Evolutionary conservation across 257 asterid species (phyloP).

Genomic region (Nicotiana tabacum): DNA sequence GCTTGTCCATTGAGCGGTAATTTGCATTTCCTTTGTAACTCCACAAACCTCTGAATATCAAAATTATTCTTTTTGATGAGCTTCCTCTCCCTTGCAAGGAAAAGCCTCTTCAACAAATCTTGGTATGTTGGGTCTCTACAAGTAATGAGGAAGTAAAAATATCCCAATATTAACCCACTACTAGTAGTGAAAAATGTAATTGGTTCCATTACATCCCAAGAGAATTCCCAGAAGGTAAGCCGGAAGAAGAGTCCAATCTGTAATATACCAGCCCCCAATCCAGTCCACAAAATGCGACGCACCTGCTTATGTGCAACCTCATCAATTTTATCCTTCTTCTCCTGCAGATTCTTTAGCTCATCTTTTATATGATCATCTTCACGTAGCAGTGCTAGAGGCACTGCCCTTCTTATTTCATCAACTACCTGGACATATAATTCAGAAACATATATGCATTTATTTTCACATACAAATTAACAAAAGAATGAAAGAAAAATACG

Average conservation of each 20-base stretch:
- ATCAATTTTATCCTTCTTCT: conserved; percentile 62
- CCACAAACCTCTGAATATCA: conserved; percentile 58
- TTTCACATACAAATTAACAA: no score
- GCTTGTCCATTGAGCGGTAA: conserved; percentile 38
- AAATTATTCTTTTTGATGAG: conserved; percentile 58
- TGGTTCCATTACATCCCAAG: conserved; percentile 98
- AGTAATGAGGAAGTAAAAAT: conserved; percentile 74
- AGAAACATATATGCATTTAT: no score
- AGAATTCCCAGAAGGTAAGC: conserved; percentile 88
- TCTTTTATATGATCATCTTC: conserved; percentile 55
- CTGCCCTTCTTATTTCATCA: conserved; percentile 70
- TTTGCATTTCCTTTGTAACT: conserved; percentile 61
- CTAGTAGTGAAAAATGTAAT: conserved; percentile 74
- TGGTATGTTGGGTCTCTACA: conserved; percentile 82
- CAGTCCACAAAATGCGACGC: conserved; percentile 69
- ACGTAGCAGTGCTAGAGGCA: conserved; percentile 61
- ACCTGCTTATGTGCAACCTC: conserved; percentile 74
- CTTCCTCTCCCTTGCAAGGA: conserved; percentile 77
- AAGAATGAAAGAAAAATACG: no score
- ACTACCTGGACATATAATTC: conserved; percentile 47
- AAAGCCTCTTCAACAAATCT: conserved; percentile 70
- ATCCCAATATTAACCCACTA: conserved; percentile 65
- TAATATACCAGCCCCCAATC: conserved; percentile 49
- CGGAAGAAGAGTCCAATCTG: conserved; percentile 88
- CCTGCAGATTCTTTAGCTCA: conserved; percentile 57